Evolutionary conservation across 2,329 filamentous ascomycete genomes (phyloP).

Genomic region (Aaosphaeria pasadenensis): DNA sequence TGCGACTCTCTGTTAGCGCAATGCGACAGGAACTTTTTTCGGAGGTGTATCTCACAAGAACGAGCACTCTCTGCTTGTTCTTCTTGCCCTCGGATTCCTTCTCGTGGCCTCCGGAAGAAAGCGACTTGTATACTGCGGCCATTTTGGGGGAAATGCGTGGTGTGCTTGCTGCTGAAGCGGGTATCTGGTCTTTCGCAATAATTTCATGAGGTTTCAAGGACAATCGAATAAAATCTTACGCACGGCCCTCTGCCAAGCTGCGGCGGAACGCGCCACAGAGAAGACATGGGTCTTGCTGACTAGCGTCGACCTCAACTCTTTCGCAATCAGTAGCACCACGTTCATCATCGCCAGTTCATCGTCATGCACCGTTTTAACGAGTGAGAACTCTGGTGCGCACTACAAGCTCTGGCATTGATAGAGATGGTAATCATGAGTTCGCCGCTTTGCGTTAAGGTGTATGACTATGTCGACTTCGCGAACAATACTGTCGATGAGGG

Average conservation of each 20-base stretch:
- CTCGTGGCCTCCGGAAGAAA: constrained; percentile 44
- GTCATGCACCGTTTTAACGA: too few relatives aligned
- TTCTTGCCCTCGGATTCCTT: constrained; percentile 33
- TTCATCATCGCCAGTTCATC: too few relatives aligned
- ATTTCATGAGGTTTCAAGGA: constrained; percentile 4
- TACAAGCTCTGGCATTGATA: too few relatives aligned
- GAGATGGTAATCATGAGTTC: too few relatives aligned
- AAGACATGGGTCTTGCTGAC: too few relatives aligned
- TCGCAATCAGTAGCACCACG: too few relatives aligned
- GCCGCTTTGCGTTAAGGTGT: too few relatives aligned
- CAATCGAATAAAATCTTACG: constrained; percentile 6
- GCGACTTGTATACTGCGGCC: constrained; percentile 57
- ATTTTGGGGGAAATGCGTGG: constrained; percentile 30
- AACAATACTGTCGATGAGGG: too few relatives aligned
- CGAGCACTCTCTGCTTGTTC: constrained; percentile 66
- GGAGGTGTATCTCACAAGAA: constrained; percentile 52
- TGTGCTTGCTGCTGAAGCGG: too few relatives aligned
- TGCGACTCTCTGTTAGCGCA: constrained; percentile 4
- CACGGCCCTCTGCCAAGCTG: constrained; percentile 4
- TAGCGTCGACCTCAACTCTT: too few relatives aligned
- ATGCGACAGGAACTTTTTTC: not conserved
- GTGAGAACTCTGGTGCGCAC: too few relatives aligned
- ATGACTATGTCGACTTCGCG: too few relatives aligned
- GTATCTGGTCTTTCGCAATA: constrained; percentile 6
- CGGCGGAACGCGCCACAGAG: not conserved